These are phyloP conservation scores for Bacidia gigantensis DNA, from an alignment of 495 filamentous ascomycete genomes.

Conservation along the genomic window DNA sequence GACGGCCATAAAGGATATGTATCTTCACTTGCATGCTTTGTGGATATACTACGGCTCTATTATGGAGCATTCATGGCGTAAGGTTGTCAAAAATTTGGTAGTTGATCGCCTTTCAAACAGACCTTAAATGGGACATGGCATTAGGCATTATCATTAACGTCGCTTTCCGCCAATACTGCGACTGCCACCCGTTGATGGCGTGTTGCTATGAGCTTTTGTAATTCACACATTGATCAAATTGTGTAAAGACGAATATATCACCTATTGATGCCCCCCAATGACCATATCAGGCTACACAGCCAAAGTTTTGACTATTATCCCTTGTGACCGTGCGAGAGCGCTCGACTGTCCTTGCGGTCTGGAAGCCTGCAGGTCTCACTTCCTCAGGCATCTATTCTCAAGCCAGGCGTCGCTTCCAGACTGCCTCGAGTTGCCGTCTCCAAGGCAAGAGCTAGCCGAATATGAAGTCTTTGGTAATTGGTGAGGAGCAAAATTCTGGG, in stretches of 20 bases:
- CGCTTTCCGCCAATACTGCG: background rate
- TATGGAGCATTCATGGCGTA: background rate
- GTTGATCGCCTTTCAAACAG: background rate
- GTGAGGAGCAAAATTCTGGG: constrained; percentile 54
- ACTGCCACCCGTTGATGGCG: background rate
- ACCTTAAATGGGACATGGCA: background rate
- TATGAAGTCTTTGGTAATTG: constrained; percentile 59
- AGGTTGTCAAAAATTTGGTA: background rate
- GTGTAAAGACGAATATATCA: too few relatives aligned
- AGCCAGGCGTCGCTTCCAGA: too few relatives aligned
- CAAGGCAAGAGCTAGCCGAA: constrained; percentile 24
- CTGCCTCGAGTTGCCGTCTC: too few relatives aligned
- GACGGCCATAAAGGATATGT: constrained; percentile 14
- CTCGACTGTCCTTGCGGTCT: too few relatives aligned
- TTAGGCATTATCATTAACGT: background rate
- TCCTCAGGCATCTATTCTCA: too few relatives aligned
- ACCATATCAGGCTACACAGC: too few relatives aligned
- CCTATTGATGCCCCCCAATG: too few relatives aligned
- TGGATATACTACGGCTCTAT: background rate
- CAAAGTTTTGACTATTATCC: too few relatives aligned
- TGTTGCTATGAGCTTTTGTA: background rate
- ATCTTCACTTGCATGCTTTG: background rate
- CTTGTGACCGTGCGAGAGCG: too few relatives aligned
- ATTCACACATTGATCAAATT: too few relatives aligned
- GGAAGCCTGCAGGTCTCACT: too few relatives aligned